Evolutionary conservation across 495 filamentous ascomycete genomes (phyloP).

Genomic region (Podospora australis): DNA sequence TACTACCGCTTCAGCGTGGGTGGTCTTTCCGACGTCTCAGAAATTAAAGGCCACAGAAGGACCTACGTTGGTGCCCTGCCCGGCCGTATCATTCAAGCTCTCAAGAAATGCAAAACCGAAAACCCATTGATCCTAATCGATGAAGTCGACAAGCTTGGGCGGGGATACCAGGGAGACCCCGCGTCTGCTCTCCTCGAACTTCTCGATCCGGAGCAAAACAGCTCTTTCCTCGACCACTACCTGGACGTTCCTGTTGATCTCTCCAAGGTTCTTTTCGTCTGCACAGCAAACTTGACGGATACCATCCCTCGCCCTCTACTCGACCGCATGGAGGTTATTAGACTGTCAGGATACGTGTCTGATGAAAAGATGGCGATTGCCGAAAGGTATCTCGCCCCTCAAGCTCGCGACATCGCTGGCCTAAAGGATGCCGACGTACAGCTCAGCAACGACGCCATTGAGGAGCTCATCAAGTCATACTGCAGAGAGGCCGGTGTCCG

Average conservation of each 20-base stretch:
- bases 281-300: constrained; percentile 98
- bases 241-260: constrained; percentile 98
- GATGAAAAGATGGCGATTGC: constrained; percentile 99
- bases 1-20: constrained; percentile 99
- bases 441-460: constrained; percentile 77
- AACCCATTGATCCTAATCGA: constrained; percentile 97
- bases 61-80: constrained; percentile 97
- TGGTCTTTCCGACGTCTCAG: constrained; percentile 95
- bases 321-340: constrained; percentile 97
- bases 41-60: constrained; percentile 95
- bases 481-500: constrained; percentile 95
- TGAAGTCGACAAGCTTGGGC: constrained; percentile 95
- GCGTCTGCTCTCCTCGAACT: constrained; percentile 91
- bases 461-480: constrained; percentile 97
- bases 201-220: constrained; percentile 96
- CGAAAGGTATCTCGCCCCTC: constrained; percentile 82
- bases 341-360: constrained; percentile 92
- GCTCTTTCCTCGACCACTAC: constrained; percentile 95
- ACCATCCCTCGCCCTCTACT: constrained; percentile 92
- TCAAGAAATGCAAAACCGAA: constrained; percentile 99
- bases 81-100: constrained; percentile 91
- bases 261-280: constrained; percentile 97
- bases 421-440: constrained; percentile 84
- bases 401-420: constrained; percentile 84
- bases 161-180: constrained; percentile 92